These are phyloP conservation scores for Lachnellula occidentalis DNA, from an alignment of 2,329 filamentous ascomycete genomes.

Conservation along the genomic window DNA sequence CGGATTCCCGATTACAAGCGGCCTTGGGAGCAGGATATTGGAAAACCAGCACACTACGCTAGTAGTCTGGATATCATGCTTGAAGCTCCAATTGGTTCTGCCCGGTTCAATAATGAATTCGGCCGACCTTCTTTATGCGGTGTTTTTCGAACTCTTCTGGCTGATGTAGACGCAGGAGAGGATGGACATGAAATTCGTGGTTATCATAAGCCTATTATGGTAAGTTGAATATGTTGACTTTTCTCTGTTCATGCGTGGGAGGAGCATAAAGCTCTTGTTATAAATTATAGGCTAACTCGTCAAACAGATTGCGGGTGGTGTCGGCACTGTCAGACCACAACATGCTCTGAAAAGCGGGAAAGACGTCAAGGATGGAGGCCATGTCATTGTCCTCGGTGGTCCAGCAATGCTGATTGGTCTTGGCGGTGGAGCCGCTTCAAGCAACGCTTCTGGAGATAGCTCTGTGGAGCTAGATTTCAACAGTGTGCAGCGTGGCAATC, in stretches of 20 bases:
- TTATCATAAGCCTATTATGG: conserved; percentile 97
- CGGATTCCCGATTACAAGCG: conserved; percentile 76
- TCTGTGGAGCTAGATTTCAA: conserved; percentile 93
- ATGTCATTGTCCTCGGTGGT: conserved; percentile 87
- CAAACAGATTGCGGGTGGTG: conserved; percentile 73
- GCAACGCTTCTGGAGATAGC: conserved; percentile 79
- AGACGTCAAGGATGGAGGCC: conserved; percentile 79
- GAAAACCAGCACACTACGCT: conserved; percentile 85
- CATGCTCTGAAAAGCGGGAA: conserved; percentile 81
- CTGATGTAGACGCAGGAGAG: conserved; percentile 55
- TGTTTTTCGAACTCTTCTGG: conserved; percentile 86
- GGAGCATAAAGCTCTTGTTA: too few species aligned
- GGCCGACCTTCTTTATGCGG: conserved; percentile 83
- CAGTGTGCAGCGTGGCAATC: conserved; percentile 94
- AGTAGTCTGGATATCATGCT: conserved; percentile 97
- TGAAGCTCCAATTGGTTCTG: conserved; percentile 90
- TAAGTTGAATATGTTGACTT: neutral
- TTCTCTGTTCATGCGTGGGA: neutral
- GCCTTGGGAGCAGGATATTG: conserved; percentile 89
- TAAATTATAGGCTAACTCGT: neutral
- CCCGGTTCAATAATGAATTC: conserved; percentile 97
- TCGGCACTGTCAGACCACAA: conserved; percentile 85
- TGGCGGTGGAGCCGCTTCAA: conserved; percentile 91
- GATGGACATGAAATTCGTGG: conserved; percentile 66
- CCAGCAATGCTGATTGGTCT: conserved; percentile 97